Conservation (phyloP, 768 basidiomycete genomes). For the Amanita phalloides region DNA sequence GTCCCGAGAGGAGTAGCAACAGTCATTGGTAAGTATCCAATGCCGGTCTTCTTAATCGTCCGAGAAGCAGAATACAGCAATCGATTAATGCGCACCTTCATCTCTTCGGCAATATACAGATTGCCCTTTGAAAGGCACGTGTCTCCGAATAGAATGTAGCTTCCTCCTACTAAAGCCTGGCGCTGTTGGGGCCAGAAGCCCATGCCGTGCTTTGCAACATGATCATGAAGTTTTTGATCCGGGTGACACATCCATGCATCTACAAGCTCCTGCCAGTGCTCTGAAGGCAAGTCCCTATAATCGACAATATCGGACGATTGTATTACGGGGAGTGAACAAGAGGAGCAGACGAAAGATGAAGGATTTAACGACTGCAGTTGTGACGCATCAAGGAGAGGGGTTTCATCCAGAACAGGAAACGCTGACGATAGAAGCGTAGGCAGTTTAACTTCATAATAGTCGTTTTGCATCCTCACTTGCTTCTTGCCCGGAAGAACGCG, state of each 20-base stretch:
- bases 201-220: conserved; percentile 44
- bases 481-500: conserved; percentile 50
- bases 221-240: conserved; percentile 74
- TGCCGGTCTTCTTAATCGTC: conserved; percentile 92
- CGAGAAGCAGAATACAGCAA: conserved; percentile 19
- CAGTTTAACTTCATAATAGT: conserved; percentile 69
- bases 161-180: conserved; percentile 81
- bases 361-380: conserved; percentile 48
- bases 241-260: conserved; percentile 98
- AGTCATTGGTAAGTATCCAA: conserved; percentile 62
- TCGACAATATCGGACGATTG: conserved; percentile 33
- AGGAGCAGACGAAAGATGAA: conserved; percentile 63
- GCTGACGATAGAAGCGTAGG: conserved; percentile 19
- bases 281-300: conserved; percentile 86
- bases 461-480: conserved; percentile 40
- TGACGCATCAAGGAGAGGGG: conserved; percentile 57
- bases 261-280: conserved; percentile 95
- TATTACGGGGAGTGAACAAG: conserved; percentile 71
- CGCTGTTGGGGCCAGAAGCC: conserved; percentile 73
- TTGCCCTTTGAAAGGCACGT: conserved; percentile 43
- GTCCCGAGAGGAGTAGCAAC: conserved; percentile 18
- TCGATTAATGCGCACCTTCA: conserved; percentile 41
- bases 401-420: conserved; percentile 17
- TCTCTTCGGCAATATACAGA: conserved; percentile 30
- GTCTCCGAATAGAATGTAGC: conserved; percentile 74